Conservation (phyloP, 2,329 filamentous ascomycete species). For the Pezicula carpinea region DNA sequence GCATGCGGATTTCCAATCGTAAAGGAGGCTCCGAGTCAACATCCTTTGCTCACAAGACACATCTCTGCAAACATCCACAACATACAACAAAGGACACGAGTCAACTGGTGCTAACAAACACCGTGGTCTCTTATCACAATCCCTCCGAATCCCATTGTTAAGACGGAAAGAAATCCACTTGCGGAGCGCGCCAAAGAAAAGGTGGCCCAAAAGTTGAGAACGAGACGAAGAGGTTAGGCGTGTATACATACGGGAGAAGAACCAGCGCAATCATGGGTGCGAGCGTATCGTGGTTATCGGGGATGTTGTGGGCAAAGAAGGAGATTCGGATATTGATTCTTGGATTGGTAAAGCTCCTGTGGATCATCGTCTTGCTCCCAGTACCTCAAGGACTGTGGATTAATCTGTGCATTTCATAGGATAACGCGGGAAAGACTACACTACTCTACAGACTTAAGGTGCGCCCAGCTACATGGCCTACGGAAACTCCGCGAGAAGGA, state of each 20-base stretch:
- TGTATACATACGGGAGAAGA: not conserved
- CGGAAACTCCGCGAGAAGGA: not conserved
- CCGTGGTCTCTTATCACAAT: no score
- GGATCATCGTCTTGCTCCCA: slow-evolving; percentile 5
- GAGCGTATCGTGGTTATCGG: slow-evolving; percentile 64
- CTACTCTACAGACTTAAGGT: slow-evolving; percentile 95
- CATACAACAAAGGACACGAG: no score
- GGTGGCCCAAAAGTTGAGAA: not conserved
- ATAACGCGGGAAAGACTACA: slow-evolving; percentile 98
- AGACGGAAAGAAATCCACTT: no score
- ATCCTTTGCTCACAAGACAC: no score
- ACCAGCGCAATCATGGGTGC: slow-evolving; percentile 50
- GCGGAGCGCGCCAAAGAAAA: no score
- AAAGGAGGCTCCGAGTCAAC: not conserved
- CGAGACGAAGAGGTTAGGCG: not conserved
- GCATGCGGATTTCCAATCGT: not conserved
- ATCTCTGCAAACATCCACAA: no score
- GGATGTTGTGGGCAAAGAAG: slow-evolving; percentile 85
- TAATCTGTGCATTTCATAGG: slow-evolving; percentile 46
- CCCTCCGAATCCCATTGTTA: no score
- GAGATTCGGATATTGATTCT: slow-evolving; percentile 95
- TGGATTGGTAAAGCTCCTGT: slow-evolving; percentile 65
- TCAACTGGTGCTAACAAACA: no score
- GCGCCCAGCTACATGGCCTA: slow-evolving; percentile 12
- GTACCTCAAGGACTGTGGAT: slow-evolving; percentile 3